Evolutionary conservation across 2,329 filamentous ascomycete genomes (phyloP).

Genomic region (Beauveria sp.): DNA sequence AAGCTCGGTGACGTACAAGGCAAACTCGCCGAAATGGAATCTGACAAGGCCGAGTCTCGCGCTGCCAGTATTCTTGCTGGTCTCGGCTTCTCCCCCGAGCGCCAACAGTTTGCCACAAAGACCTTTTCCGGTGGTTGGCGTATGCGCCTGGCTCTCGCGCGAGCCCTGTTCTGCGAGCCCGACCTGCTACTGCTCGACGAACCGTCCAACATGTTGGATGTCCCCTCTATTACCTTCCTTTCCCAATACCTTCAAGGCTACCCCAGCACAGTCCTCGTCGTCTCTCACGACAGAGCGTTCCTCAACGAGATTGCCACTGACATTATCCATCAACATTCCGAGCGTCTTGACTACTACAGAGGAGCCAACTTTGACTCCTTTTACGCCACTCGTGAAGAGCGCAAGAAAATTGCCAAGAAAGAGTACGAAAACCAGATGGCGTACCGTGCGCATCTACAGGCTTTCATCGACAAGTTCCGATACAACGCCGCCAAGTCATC

Average conservation of each 20-base stretch:
- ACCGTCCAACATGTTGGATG: slow-evolving; percentile 99
- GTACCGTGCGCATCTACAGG: slow-evolving; percentile 84
- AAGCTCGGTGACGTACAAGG: slow-evolving; percentile 85
- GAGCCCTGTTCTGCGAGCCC: slow-evolving; percentile 96
- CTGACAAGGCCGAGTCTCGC: slow-evolving; percentile 92
- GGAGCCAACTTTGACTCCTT: slow-evolving; percentile 95
- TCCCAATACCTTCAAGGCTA: slow-evolving; percentile 91
- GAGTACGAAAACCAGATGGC: slow-evolving; percentile 99
- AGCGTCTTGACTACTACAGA: slow-evolving; percentile 96
- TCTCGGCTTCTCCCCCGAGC: slow-evolving; percentile 89
- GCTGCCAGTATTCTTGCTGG: slow-evolving; percentile 94
- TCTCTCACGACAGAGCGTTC: slow-evolving; percentile 98
- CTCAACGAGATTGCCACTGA: slow-evolving; percentile 98
- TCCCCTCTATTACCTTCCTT: slow-evolving; percentile 98
- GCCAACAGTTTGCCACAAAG: slow-evolving; percentile 88
- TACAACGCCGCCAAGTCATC: slow-evolving; percentile 99
- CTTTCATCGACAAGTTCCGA: slow-evolving; percentile 99
- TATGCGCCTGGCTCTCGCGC: slow-evolving; percentile 90
- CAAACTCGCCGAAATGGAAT: slow-evolving; percentile 97
- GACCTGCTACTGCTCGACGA: slow-evolving; percentile 94
- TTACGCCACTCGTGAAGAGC: slow-evolving; percentile 95
- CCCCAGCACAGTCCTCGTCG: slow-evolving; percentile 89
- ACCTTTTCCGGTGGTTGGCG: slow-evolving; percentile 99
- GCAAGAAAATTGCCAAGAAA: slow-evolving; percentile 89
- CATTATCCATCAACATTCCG: slow-evolving; percentile 96